Base-by-base conservation (phyloP, 2,329 filamentous ascomycete genomes). In the Cryphonectria radicalis region DNA sequence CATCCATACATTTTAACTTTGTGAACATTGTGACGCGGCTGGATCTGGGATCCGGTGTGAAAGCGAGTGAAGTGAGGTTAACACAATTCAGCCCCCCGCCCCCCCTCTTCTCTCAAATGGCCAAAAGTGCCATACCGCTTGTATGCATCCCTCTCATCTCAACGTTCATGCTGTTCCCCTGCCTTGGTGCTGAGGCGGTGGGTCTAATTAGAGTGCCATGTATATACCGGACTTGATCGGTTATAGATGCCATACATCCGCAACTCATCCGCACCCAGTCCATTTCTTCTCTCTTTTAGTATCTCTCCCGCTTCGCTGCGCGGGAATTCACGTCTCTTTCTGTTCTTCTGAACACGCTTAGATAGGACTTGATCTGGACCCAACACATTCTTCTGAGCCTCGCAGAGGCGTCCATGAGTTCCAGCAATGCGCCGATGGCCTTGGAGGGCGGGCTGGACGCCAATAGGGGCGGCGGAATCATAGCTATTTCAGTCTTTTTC, bases 361-460 rank as follows among this genome's bases (percentile, higher is more conserved):
- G 1, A 10, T 14, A 62, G 22, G 1, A 11, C 0, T 22, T 22
- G 55, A 22, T 40, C 17, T 6, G 35, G 35, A 19, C 17, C 14
- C 25, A 4, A 5, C 10, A 6, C 28, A 5, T 35, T 8, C 35
- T 43, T 63, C 62, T 64, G 62, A 64, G n/a, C 62, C 40, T 28
- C n/a, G 7, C 22, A 42, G 19, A 37, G 46, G 28, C 50, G 37
- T 17, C 28, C 46, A 66, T 66, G 64, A 42, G 10, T 66, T 57
- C 35, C 46, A 66, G 42, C 64, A 66, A 32, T 28, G 46, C 22
- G 0, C 5, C 25, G 14, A 0, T 37, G 19, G 19, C 46, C 32
- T 42, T 66, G 22, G 64, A 66, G 32, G 63, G n/a, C 50, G 64
- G 32, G 50, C 64, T 66, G 13, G 50, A 66, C n/a, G 64, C 64